Conservation (phyloP, 805 yeast genomes). For the Pichia thaimueangensis region DNA sequence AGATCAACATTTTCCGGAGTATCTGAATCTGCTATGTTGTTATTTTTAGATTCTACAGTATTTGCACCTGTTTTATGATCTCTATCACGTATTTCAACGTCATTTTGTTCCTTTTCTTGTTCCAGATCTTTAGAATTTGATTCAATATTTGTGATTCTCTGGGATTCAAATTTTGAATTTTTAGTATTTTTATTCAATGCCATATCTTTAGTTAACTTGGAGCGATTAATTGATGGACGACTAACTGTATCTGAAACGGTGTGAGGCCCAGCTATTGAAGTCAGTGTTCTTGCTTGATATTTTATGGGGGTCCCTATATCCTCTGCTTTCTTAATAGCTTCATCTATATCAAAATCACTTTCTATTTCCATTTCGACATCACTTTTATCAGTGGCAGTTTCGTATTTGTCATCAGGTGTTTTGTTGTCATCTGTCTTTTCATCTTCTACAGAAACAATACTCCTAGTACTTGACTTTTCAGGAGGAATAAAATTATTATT, state of each 20-base stretch:
- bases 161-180: constrained; percentile 14
- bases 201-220: constrained; percentile 23
- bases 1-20: too few relatives aligned
- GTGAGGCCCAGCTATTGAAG: constrained; percentile 20
- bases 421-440: constrained; percentile 3
- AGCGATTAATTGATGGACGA: constrained; percentile 1
- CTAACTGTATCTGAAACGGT: neutral
- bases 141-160: constrained; percentile 10
- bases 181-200: constrained; percentile 21
- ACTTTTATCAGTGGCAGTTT: constrained; percentile 10
- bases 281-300: constrained; percentile 14
- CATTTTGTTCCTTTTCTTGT: neutral
- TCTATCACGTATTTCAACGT: too few relatives aligned
- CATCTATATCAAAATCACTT: constrained; percentile 23
- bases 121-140: too few relatives aligned
- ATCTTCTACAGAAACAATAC: too few relatives aligned
- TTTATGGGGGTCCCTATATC: constrained; percentile 27
- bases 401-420: constrained; percentile 9
- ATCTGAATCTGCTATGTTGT: neutral
- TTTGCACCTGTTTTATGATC: too few relatives aligned
- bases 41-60: too few relatives aligned
- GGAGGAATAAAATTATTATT: too few relatives aligned
- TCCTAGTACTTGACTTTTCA: too few relatives aligned
- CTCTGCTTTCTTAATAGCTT: constrained; percentile 25
- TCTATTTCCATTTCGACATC: constrained; percentile 3